These are phyloP conservation scores for Plectosphaerella sp. DNA, from an alignment of 2,329 filamentous ascomycete species.

Conservation along the genomic window DNA sequence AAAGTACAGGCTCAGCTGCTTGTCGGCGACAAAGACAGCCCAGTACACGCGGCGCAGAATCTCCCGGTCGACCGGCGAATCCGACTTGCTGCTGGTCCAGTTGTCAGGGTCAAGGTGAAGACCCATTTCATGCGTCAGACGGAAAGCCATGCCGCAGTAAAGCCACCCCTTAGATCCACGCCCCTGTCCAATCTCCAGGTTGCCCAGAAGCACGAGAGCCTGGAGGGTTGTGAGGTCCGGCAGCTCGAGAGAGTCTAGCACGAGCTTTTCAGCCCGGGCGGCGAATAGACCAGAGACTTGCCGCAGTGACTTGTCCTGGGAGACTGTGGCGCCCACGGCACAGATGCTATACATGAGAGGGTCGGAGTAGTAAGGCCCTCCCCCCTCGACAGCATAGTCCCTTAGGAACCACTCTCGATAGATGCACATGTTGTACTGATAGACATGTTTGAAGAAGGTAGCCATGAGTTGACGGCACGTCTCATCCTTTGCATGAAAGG, in stretches of 20 bases:
- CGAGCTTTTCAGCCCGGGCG: conserved; percentile 37
- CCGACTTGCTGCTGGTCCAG: conserved; percentile 33
- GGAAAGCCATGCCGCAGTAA: conserved; percentile 47
- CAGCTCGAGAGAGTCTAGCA: conserved; percentile 37
- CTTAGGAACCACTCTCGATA: conserved; percentile 47
- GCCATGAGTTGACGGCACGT: conserved; percentile 40
- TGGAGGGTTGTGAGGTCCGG: conserved; percentile 43
- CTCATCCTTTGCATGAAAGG: conserved; percentile 37
- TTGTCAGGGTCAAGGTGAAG: conserved; percentile 47
- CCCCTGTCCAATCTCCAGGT: conserved; percentile 42
- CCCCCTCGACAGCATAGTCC: conserved; percentile 38
- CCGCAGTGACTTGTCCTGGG: conserved; percentile 27
- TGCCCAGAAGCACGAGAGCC: conserved; percentile 38
- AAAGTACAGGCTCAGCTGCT: conserved; percentile 47
- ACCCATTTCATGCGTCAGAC: conserved; percentile 47
- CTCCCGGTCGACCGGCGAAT: conserved; percentile 37
- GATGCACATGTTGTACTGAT: conserved; percentile 44
- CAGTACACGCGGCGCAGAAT: conserved; percentile 45
- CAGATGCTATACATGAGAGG: conserved; percentile 44
- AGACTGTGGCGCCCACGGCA: conserved; percentile 42
- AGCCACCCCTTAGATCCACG: conserved; percentile 46
- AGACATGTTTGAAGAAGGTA: conserved; percentile 41
- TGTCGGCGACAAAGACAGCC: conserved; percentile 45
- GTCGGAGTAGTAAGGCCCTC: conserved; percentile 44
- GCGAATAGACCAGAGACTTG: conserved; percentile 37